Percentiles rank a stretch among this genome's conserved stretches.
Evolutionary conservation across 1,139 yeast genomes (phyloP).

Genomic region (Blastobotrys illinoisensis): DNA sequence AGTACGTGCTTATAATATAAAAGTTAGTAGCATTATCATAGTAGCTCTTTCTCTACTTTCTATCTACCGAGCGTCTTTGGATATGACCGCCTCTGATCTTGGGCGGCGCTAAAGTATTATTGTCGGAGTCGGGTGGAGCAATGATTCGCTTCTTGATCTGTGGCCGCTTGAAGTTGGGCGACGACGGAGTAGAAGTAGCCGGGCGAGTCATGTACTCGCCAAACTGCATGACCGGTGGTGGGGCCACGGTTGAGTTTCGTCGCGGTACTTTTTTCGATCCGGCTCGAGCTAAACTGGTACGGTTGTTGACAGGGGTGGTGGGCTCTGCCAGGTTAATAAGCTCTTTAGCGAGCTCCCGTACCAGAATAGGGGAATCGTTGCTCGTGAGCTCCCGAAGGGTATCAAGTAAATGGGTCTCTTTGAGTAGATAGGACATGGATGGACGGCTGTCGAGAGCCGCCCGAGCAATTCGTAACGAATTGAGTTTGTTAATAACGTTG

Average conservation of each 20-base stretch:
- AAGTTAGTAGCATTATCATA: not conserved
- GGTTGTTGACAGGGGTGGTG: not conserved
- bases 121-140: not conserved
- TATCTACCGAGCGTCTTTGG: not conserved
- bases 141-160: not conserved
- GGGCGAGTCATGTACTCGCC: not conserved
- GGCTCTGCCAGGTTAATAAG: slow-evolving; percentile 3
- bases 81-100: not conserved
- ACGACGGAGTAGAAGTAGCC: not conserved
- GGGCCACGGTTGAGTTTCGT: not conserved
- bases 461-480: slow-evolving; percentile 12
- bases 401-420: slow-evolving; percentile 11
- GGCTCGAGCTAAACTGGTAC: not conserved
- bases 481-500: slow-evolving; percentile 13
- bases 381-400: slow-evolving; percentile 7
- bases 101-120: not conserved
- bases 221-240: not conserved
- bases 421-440: slow-evolving; percentile 9
- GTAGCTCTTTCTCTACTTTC: not conserved
- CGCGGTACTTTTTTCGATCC: not conserved
- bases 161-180: not conserved
- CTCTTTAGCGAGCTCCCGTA: slow-evolving; percentile 19
- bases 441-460: slow-evolving; percentile 9
- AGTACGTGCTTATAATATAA: no score
- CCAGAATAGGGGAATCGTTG: slow-evolving; percentile 16